These are phyloP conservation scores for Rhizophora apiculata DNA, from an alignment of 345 rosid species.

Conservation along the genomic window DNA sequence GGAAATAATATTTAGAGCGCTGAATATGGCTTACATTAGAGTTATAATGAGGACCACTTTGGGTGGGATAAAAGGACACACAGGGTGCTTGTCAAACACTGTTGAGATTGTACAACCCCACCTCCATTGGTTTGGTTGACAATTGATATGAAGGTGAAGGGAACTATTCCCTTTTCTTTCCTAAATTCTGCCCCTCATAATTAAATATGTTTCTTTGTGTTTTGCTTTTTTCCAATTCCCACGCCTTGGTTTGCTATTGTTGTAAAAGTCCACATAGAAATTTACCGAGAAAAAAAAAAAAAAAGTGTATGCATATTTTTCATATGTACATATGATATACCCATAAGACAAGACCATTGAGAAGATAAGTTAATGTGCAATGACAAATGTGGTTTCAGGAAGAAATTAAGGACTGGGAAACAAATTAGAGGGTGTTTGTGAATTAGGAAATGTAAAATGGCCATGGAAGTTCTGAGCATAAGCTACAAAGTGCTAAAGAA, in stretches of 20 bases:
- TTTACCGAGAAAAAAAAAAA: too few relatives aligned
- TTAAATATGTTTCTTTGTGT: conserved; percentile 2
- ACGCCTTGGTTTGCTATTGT: too few relatives aligned
- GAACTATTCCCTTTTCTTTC: conserved; percentile 5
- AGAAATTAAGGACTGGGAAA: too few relatives aligned
- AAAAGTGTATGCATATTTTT: too few relatives aligned
- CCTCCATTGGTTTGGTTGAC: conserved; percentile 24
- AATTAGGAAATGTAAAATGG: too few relatives aligned
- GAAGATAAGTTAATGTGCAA: too few relatives aligned
- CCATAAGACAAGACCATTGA: too few relatives aligned
- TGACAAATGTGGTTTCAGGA: too few relatives aligned
- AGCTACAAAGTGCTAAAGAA: neutral
- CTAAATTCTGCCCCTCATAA: neutral
- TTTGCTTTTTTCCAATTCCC: neutral
- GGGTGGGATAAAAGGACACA: neutral
- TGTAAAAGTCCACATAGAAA: too few relatives aligned
- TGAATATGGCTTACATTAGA: neutral
- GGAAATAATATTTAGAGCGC: neutral
- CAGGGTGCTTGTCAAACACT: neutral
- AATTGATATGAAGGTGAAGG: conserved; percentile 15
- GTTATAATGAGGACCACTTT: conserved; percentile 17
- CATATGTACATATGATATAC: too few relatives aligned
- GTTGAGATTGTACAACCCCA: conserved; percentile 10
- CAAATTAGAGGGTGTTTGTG: too few relatives aligned
- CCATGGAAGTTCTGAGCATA: too few relatives aligned